Percentiles rank a stretch among this genome's conserved stretches.
Conservation (phyloP, 352 stramenopile genomes). For the Phytophthora uliginosa region DNA sequence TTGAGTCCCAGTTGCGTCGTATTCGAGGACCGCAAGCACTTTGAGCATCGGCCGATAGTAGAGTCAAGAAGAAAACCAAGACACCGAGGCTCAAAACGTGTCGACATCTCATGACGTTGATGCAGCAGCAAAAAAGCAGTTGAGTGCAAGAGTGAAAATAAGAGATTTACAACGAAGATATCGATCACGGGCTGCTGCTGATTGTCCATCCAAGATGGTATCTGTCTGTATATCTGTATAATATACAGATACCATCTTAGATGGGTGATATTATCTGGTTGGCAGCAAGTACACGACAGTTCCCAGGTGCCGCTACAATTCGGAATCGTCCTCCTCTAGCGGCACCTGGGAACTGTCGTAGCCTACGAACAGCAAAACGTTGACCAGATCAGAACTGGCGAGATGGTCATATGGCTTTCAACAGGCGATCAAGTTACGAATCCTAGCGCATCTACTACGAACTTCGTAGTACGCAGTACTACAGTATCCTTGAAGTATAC, state of each 20-base stretch:
- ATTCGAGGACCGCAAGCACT: constrained; percentile 39
- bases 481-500: no score
- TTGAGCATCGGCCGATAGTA: constrained; percentile 10
- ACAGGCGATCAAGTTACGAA: neutral
- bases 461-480: no score
- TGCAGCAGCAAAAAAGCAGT: neutral
- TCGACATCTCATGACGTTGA: constrained; percentile 22
- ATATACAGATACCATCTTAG: no score
- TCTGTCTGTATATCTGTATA: neutral
- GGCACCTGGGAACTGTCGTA: no score
- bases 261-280: no score
- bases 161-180: neutral
- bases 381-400: constrained; percentile 23
- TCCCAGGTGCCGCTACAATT: constrained; percentile 1
- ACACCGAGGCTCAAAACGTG: constrained; percentile 9
- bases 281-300: neutral
- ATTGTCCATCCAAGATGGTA: neutral
- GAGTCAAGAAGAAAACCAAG: constrained; percentile 10
- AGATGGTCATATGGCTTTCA: constrained; percentile 8
- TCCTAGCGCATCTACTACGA: no score
- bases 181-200: neutral
- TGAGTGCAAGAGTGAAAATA: neutral
- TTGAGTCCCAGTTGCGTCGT: constrained; percentile 50
- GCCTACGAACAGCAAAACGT: constrained; percentile 12
- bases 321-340: no score